A percentile compares a stretch with the other conserved stretches of the same genome.
Conservation (phyloP, 78 protist genomes). For the Dictyostelium brefeldianum region DNA sequence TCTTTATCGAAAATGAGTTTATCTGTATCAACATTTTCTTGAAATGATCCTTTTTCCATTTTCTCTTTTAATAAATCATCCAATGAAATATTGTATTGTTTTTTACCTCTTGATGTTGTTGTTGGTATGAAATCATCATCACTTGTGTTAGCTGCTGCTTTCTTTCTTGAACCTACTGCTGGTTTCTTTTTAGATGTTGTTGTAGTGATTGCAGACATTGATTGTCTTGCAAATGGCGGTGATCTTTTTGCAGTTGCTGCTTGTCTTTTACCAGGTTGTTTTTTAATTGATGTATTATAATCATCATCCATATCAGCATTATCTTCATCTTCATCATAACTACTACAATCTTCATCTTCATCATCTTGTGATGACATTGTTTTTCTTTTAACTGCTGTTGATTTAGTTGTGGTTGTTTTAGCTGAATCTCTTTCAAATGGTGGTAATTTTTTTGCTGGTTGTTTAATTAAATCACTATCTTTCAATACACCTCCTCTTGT, state of each 20-base stretch:
- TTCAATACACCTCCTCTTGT: not conserved
- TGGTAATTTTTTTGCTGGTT: not conserved
- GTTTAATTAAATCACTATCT: not conserved
- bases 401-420: not conserved
- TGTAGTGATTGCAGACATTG: too few species aligned
- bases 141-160: not conserved
- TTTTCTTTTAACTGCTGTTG: not conserved
- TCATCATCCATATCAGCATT: too few species aligned
- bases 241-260: not conserved
- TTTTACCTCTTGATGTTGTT: not conserved
- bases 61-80: constrained; percentile 12
- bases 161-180: not conserved
- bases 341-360: too few species aligned
- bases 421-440: not conserved
- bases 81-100: constrained; percentile 4
- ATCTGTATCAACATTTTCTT: constrained; percentile 4
- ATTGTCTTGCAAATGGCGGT: not conserved
- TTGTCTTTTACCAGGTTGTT: too few species aligned
- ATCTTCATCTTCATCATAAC: too few species aligned
- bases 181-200: not conserved
- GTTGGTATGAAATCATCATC: not conserved
- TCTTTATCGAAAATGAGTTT: not conserved
- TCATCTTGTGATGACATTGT: not conserved
- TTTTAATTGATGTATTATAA: too few species aligned
- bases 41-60: constrained; percentile 1